phyloP scores from a whole-genome alignment of 2,329 filamentous ascomycete species.

The Stagonosporopsis vannaccii region DNA sequence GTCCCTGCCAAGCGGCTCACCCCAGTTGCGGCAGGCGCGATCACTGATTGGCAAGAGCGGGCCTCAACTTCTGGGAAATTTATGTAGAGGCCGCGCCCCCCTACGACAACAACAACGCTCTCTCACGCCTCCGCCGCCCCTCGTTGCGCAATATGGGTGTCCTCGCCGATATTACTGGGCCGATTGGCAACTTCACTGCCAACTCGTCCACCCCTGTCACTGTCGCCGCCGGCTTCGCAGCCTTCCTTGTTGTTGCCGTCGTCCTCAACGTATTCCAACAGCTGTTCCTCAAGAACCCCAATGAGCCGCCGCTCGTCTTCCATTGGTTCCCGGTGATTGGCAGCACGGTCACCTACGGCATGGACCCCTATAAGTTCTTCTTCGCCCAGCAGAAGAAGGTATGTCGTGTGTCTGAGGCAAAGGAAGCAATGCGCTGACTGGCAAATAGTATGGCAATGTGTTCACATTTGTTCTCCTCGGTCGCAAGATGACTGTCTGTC shows the following conservation, averaged over 20 bases:
- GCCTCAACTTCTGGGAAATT: conserved; percentile 35
- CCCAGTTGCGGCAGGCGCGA: conserved; percentile 26
- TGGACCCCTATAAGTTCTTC: conserved; percentile 92
- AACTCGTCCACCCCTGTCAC: conserved; percentile 54
- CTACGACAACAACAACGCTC: conserved; percentile 20
- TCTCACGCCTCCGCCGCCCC: conserved; percentile 21
- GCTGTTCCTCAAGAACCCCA: conserved; percentile 79
- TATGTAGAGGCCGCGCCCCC: conserved; percentile 30
- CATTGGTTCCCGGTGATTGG: conserved; percentile 77
- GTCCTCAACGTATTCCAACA: conserved; percentile 82
- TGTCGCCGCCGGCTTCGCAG: conserved; percentile 52
- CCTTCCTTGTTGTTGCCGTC: conserved; percentile 65
- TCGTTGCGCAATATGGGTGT: conserved; percentile 57
- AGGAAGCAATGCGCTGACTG: conserved; percentile 28
- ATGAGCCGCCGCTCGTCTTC: conserved; percentile 69
- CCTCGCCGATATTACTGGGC: conserved; percentile 57
- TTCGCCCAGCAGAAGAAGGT: conserved; percentile 76
- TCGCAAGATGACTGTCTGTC: conserved; percentile 85
- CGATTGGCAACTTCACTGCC: conserved; percentile 56
- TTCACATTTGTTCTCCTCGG: conserved; percentile 90
- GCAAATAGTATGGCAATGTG: conserved; percentile 77
- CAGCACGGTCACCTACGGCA: conserved; percentile 92
- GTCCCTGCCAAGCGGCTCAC: conserved; percentile 33
- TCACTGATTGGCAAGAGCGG: conserved; percentile 30
- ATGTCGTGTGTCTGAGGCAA: conserved; percentile 23